Conservation (phyloP, 2,329 filamentous ascomycete species). For the Alternaria panax region DNA sequence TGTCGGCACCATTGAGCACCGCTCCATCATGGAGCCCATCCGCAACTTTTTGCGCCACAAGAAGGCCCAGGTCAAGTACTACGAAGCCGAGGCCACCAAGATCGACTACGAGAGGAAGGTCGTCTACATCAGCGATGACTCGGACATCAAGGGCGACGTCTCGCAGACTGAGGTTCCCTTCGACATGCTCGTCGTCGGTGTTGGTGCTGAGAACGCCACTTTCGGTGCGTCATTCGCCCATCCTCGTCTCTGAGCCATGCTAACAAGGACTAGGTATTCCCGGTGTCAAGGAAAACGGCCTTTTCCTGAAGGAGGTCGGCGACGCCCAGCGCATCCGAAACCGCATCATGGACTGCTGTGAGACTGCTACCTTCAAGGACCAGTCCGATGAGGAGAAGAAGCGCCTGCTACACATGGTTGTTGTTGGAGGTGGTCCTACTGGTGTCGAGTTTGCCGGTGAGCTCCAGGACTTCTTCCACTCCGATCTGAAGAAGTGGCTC, state of each 20-base stretch:
- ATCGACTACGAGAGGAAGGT: constrained; percentile 92
- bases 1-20: constrained; percentile 96
- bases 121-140: constrained; percentile 88
- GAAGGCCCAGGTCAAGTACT: constrained; percentile 91
- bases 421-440: constrained; percentile 82
- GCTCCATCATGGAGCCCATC: constrained; percentile 99
- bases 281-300: constrained; percentile 92
- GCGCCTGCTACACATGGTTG: constrained; percentile 97
- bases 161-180: constrained; percentile 90
- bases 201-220: constrained; percentile 97
- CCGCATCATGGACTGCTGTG: constrained; percentile 99
- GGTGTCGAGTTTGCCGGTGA: constrained; percentile 99
- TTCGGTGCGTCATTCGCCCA: constrained; percentile 69
- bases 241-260: neutral
- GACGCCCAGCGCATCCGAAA: constrained; percentile 97
- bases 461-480: constrained; percentile 98
- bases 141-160: constrained; percentile 85
- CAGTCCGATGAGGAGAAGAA: constrained; percentile 87
- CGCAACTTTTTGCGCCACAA: constrained; percentile 96
- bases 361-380: constrained; percentile 98
- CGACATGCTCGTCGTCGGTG: constrained; percentile 97
- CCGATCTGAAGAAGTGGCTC: constrained; percentile 97
- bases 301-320: constrained; percentile 97
- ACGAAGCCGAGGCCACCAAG: constrained; percentile 96
- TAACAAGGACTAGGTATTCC: constrained; percentile 69